Percentiles rank a stretch among this genome's conserved stretches.
phyloP scores from a whole-genome alignment of 805 yeast species.

The Candida namnaoensis region DNA sequence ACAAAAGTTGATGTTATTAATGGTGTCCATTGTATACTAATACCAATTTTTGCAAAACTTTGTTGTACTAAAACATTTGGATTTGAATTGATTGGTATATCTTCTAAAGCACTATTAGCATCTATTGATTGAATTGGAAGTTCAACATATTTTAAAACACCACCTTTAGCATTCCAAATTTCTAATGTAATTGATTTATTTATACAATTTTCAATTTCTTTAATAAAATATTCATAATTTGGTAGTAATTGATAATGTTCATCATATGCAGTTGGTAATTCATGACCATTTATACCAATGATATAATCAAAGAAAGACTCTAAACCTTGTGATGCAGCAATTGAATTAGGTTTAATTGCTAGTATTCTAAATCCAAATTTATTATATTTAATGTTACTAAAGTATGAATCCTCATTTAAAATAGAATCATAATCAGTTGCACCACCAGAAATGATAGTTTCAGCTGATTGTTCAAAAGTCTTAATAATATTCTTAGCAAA shows the following conservation, averaged over 20 bases:
- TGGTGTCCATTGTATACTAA: constrained; percentile 73
- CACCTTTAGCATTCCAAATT: constrained; percentile 89
- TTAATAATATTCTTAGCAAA: constrained; percentile 58
- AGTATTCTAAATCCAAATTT: constrained; percentile 52
- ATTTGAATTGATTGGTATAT: constrained; percentile 12
- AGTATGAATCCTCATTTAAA: constrained; percentile 15
- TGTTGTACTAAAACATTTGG: constrained; percentile 16
- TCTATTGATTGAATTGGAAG: constrained; percentile 22
- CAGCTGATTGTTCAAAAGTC: constrained; percentile 35
- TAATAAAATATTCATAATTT: constrained; percentile 32
- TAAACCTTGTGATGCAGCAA: constrained; percentile 43
- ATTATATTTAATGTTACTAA: constrained; percentile 18
- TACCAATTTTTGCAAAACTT: constrained; percentile 45
- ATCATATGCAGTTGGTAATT: constrained; percentile 30
- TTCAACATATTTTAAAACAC: constrained; percentile 34
- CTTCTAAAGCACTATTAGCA: constrained; percentile 16
- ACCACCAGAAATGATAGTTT: constrained; percentile 18
- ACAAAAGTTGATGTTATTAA: constrained; percentile 69
- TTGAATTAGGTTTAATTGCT: constrained; percentile 35
- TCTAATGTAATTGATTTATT: constrained; percentile 39
- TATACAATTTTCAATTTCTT: constrained; percentile 32
- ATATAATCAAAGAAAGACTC: constrained; percentile 88
- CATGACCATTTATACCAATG: constrained; percentile 70
- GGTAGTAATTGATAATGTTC: constrained; percentile 27
- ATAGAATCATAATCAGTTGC: constrained; percentile 14